These are phyloP conservation scores for Pyrenopolyporus hunteri DNA, from an alignment of 495 filamentous ascomycete genomes.

Conservation along the genomic window DNA sequence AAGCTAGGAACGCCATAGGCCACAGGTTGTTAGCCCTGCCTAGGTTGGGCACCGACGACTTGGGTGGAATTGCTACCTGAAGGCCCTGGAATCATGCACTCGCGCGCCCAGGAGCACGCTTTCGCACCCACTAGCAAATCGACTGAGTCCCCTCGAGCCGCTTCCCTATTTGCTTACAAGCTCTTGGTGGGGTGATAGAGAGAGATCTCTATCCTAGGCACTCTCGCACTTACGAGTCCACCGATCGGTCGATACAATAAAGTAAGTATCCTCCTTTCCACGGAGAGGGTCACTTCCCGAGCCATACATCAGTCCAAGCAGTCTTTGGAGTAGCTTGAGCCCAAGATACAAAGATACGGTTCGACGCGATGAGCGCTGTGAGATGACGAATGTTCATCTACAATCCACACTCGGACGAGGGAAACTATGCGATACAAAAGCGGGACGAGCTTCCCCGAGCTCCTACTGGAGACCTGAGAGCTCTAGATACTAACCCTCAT, in stretches of 20 bases:
- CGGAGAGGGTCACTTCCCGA: conserved; percentile 24
- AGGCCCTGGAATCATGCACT: conserved; percentile 29
- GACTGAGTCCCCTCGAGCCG: conserved; percentile 25
- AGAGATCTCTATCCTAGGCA: conserved; percentile 33
- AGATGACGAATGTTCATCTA: conserved; percentile 37
- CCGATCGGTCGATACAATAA: conserved; percentile 42
- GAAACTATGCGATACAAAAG: conserved; percentile 34
- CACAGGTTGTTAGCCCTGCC: conserved; percentile 25
- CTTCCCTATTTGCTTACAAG: conserved; percentile 39
- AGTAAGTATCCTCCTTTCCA: conserved; percentile 35
- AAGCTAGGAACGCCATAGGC: conserved; percentile 14
- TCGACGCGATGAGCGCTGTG: conserved; percentile 31
- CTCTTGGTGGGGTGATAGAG: conserved; percentile 37
- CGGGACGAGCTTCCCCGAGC: conserved; percentile 24
- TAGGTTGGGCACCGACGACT: conserved; percentile 43
- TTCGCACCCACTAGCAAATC: conserved; percentile 27
- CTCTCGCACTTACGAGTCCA: conserved; percentile 38
- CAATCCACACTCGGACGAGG: conserved; percentile 14
- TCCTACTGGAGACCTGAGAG: conserved; percentile 32
- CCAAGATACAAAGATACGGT: conserved; percentile 15
- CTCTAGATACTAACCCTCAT: conserved; percentile 21
- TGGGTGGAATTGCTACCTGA: conserved; percentile 43
- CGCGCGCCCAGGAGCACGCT: conserved; percentile 32
- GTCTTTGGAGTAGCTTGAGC: conserved; percentile 31
- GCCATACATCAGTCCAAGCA: conserved; percentile 23